These are phyloP conservation scores for Ceratocystis papillata DNA, from an alignment of 2,329 filamentous ascomycete species.

Conservation along the genomic window DNA sequence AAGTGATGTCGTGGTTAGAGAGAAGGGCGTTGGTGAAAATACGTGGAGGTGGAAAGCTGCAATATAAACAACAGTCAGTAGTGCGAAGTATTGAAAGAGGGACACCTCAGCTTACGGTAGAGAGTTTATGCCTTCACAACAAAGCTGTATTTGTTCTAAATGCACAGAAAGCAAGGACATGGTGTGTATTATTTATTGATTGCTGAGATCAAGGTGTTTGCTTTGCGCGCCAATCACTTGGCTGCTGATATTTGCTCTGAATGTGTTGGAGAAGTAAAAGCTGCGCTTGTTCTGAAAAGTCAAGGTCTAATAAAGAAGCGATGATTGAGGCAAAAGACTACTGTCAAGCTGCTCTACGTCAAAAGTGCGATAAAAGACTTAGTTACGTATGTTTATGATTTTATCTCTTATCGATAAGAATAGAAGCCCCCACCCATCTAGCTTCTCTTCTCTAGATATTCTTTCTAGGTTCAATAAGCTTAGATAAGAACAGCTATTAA, in stretches of 20 bases:
- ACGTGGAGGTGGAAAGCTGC: slow-evolving; percentile 77
- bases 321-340: not conserved
- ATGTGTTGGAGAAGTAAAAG: no score
- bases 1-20: slow-evolving; percentile 80
- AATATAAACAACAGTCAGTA: slow-evolving; percentile 23
- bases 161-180: slow-evolving; percentile 63
- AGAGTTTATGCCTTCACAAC: slow-evolving; percentile 63
- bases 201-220: not conserved
- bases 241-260: no score
- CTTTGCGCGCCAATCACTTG: no score
- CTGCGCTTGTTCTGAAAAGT: not conserved
- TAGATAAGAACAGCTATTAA: no score
- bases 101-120: slow-evolving; percentile 49
- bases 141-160: slow-evolving; percentile 65
- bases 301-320: not conserved
- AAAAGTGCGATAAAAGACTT: not conserved
- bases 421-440: slow-evolving; percentile 9
- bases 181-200: slow-evolving; percentile 25
- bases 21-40: slow-evolving; percentile 93
- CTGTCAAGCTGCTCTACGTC: not conserved
- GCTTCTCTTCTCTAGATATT: no score
- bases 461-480: no score
- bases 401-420: slow-evolving; percentile 18
- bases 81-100: not conserved
- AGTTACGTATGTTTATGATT: not conserved